These are phyloP conservation scores for Podospora anserina DNA, from an alignment of 495 filamentous ascomycete species.

Conservation along the genomic window DNA sequence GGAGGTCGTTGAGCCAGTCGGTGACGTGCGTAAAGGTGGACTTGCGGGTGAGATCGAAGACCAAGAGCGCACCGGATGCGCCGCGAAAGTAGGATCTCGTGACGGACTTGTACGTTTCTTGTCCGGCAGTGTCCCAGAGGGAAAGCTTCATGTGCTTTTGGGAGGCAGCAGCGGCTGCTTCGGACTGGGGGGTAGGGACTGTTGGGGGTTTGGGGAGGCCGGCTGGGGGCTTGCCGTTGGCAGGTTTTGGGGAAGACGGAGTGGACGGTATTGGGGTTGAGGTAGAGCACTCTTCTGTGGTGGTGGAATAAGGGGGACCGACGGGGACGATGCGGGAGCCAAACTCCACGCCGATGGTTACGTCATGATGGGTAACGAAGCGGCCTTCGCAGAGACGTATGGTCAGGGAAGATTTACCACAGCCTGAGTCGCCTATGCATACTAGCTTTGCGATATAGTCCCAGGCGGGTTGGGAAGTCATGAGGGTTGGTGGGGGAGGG, in stretches of 20 bases:
- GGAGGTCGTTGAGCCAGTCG: slow-evolving; percentile 88
- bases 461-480: slow-evolving; percentile 75
- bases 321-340: slow-evolving; percentile 91
- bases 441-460: slow-evolving; percentile 99
- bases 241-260: neutral
- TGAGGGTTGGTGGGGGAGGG: slow-evolving; percentile 20
- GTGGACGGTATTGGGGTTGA: slow-evolving; percentile 19
- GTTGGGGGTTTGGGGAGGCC: slow-evolving; percentile 39
- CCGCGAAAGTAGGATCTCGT: slow-evolving; percentile 95
- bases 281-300: slow-evolving; percentile 33
- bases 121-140: slow-evolving; percentile 95
- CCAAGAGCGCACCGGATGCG: slow-evolving; percentile 83
- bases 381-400: slow-evolving; percentile 96
- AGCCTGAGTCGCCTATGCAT: slow-evolving; percentile 92
- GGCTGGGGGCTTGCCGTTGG: slow-evolving; percentile 3
- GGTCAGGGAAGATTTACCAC: slow-evolving; percentile 84
- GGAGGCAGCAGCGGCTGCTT: slow-evolving; percentile 16
- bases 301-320: slow-evolving; percentile 64
- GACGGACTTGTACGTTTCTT: slow-evolving; percentile 95
- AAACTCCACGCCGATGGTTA: slow-evolving; percentile 98
- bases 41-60: slow-evolving; percentile 87
- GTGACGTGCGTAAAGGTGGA: slow-evolving; percentile 82
- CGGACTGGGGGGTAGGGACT: slow-evolving; percentile 9
- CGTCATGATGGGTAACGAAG: slow-evolving; percentile 88
- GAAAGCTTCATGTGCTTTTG: slow-evolving; percentile 75